phyloP scores from a whole-genome alignment of 1,284 basidiomycete species.

The Trametes hirsuta region DNA sequence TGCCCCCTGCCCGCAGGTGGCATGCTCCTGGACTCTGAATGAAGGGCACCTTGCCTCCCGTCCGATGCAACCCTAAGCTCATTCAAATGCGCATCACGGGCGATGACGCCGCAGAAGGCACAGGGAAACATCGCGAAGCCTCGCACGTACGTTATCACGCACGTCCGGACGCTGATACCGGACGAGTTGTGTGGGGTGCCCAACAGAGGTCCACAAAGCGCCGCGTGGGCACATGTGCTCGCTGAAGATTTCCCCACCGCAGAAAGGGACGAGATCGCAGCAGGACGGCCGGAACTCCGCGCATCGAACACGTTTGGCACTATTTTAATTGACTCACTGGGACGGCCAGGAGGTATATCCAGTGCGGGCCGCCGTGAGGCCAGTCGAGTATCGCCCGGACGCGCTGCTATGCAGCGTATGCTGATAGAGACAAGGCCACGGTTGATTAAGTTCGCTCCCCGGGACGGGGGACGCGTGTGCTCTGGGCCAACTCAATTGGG shows the following conservation, averaged over 20 bases:
- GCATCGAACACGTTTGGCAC: background rate
- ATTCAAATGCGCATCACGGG: slow-evolving; percentile 1
- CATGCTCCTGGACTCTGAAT: background rate
- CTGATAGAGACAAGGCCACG: slow-evolving; percentile 7
- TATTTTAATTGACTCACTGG: background rate
- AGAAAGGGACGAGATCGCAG: slow-evolving; percentile 14
- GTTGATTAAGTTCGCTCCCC: slow-evolving; percentile 14
- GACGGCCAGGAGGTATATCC: background rate
- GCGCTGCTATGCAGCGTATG: background rate
- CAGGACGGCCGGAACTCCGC: background rate
- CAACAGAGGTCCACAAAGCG: slow-evolving; percentile 15
- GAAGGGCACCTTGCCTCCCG: background rate
- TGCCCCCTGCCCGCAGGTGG: background rate
- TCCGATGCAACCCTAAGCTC: background rate
- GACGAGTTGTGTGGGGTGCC: slow-evolving; percentile 2
- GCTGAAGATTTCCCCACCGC: background rate
- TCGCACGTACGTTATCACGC: slow-evolving; percentile 19
- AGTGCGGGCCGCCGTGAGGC: background rate
- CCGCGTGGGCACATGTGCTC: background rate
- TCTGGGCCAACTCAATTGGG: slow-evolving; percentile 1
- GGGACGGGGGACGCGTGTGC: background rate
- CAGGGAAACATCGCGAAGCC: slow-evolving; percentile 9
- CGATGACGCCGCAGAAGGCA: slow-evolving; percentile 2
- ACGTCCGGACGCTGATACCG: slow-evolving; percentile 13
- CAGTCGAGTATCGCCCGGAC: background rate